phyloP scores from a whole-genome alignment of 768 basidiomycete species.

The Serendipita sp. region DNA sequence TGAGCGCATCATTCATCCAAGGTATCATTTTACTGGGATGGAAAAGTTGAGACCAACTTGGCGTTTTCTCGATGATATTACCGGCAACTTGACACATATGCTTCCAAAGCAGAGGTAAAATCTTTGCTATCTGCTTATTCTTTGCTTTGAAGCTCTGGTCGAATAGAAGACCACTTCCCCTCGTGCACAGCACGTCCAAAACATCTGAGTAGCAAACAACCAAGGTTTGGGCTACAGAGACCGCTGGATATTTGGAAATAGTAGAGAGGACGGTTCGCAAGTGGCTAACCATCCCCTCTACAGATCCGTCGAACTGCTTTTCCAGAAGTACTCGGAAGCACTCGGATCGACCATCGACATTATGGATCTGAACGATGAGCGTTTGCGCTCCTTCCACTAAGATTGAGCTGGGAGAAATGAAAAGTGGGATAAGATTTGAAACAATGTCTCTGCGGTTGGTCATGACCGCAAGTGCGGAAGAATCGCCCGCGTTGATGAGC shows the following conservation, averaged over 20 bases:
- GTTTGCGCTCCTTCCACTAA: conserved; percentile 61
- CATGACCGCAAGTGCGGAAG: conserved; percentile 30
- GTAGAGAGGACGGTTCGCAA: conserved; percentile 55
- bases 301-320: conserved; percentile 43
- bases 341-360: conserved; percentile 76
- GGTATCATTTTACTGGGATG: conserved; percentile 72
- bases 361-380: conserved; percentile 70
- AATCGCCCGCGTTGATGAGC: conserved; percentile 41
- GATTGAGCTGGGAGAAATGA: conserved; percentile 68
- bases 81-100: conserved; percentile 65
- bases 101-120: conserved; percentile 60
- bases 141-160: conserved; percentile 33
- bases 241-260: conserved; percentile 59
- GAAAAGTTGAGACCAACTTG: conserved; percentile 65
- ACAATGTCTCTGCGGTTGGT: conserved; percentile 40
- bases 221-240: conserved; percentile 71
- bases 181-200: conserved; percentile 70
- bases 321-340: conserved; percentile 68
- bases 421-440: conserved; percentile 42
- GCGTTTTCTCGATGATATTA: conserved; percentile 72
- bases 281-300: conserved; percentile 56
- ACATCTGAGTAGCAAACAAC: conserved; percentile 88
- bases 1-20: conserved; percentile 98
- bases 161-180: conserved; percentile 52
- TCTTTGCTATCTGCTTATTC: conserved; percentile 29